These are phyloP conservation scores for Ormosia semicastrata DNA, from an alignment of 306 rosid species.

Conservation along the genomic window DNA sequence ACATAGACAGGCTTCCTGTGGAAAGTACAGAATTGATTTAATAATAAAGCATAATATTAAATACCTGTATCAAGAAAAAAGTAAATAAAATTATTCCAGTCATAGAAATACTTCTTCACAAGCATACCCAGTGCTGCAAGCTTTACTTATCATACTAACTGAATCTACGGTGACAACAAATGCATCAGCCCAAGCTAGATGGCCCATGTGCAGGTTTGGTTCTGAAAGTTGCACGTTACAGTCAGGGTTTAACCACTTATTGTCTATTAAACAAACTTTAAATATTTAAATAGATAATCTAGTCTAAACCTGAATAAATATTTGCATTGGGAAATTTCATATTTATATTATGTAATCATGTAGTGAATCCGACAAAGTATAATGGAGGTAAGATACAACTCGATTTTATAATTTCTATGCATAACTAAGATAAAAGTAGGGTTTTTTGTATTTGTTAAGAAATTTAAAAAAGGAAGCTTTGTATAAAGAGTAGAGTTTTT, in stretches of 20 bases:
- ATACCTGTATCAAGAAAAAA: background rate
- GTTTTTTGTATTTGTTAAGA: too few species aligned
- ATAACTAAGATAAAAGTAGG: too few species aligned
- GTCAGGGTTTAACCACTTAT: slow-evolving; percentile 10
- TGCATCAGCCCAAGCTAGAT: slow-evolving; percentile 94
- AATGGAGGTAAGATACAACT: too few species aligned
- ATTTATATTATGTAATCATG: too few species aligned
- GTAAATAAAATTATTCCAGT: background rate
- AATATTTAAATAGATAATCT: background rate
- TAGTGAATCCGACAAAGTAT: too few species aligned
- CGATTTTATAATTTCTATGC: too few species aligned
- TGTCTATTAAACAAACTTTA: slow-evolving; percentile 6
- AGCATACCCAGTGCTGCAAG: slow-evolving; percentile 96
- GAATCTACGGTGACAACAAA: slow-evolving; percentile 95
- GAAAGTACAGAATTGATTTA: slow-evolving; percentile 9
- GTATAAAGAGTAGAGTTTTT: too few species aligned
- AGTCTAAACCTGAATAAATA: slow-evolving; percentile 8
- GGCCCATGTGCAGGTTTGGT: slow-evolving; percentile 83
- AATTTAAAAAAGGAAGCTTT: too few species aligned
- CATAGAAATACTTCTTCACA: slow-evolving; percentile 7
- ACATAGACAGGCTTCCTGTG: slow-evolving; percentile 87
- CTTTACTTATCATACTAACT: slow-evolving; percentile 87
- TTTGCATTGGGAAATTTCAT: too few species aligned
- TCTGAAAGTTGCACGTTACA: slow-evolving; percentile 43
- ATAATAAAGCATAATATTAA: background rate